Base-by-base conservation (phyloP, 2,329 filamentous ascomycete genomes). In the Biscogniauxia sp. region DNA sequence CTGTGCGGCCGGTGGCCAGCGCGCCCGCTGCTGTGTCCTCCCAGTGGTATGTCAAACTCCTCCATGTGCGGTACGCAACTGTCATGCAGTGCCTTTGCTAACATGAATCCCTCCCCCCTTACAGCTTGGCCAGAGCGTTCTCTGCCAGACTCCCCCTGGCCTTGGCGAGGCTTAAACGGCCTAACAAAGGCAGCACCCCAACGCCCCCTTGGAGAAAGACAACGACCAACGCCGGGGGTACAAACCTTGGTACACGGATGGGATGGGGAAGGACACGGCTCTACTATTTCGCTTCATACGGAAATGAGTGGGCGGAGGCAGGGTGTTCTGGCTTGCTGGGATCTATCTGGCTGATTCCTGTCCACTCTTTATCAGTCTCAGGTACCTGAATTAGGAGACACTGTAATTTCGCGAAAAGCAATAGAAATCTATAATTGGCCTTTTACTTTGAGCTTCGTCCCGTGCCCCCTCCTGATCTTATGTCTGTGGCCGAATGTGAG, bases 1-100 rank as follows among this genome's bases (percentile, higher is more conserved):
- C 65, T 83, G 80, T 68, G 66, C 79, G 28, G 61, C 60, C 3
- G 65, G 66, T 32, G 80, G 80, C 59, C 78, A 82, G 72, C 77
- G 77, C 59, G 80, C 80, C 60, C 80, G 79, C 70, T 84, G 82
- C 78, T 85, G 82, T 67, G 62, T 78, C 49, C 53, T 84, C 45
- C 81, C 81, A 41, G 73, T 84, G 63, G 70, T 73, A 66, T 68
- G 71, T 55, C 2, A 17, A 45, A 13, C n/a, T 15, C 20, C n/a
- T 15, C 20, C 7, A 1, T 51, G 5, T 23, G 9, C 15, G 9
- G 4, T 26, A 26, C 19, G 26, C 23, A 23, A 23, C 23, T 41
- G 17, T 54, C 1, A 49, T 20, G 7, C 45, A 0, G 7, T 9
- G 50, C 20, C 20, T 13, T 28, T 20, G 41, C 56, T 49, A 54